These are phyloP conservation scores for Spinacia oleracea DNA, from an alignment of 179 eudicot species.

Conservation along the genomic window DNA sequence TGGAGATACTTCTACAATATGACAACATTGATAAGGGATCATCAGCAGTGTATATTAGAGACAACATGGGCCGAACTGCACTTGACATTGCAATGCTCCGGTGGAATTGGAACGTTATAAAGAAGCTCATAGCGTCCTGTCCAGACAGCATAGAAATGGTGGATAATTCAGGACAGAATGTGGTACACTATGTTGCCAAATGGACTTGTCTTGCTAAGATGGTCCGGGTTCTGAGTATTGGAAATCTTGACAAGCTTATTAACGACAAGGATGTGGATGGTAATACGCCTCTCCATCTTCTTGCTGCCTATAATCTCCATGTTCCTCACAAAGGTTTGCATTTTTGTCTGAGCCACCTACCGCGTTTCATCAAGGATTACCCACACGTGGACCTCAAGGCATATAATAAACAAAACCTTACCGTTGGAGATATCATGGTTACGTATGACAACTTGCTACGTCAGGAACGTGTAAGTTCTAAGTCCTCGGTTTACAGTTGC, in stretches of 20 bases:
- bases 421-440: slow-evolving; percentile 21
- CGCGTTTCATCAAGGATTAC: too few relatives aligned
- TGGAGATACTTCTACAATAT: background rate
- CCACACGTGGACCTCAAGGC: too few relatives aligned
- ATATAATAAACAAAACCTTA: slow-evolving; percentile 15
- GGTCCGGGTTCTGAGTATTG: background rate
- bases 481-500: too few relatives aligned
- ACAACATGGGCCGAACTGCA: slow-evolving; percentile 18
- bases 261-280: slow-evolving; percentile 23
- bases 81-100: slow-evolving; percentile 20
- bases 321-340: background rate
- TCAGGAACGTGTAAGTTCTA: slow-evolving; percentile 11
- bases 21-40: background rate
- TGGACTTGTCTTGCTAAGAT: slow-evolving; percentile 16
- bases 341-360: background rate
- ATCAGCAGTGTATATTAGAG: slow-evolving; percentile 12
- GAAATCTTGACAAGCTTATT: slow-evolving; percentile 9
- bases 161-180: slow-evolving; percentile 21
- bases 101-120: background rate
- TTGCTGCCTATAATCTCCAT: background rate
- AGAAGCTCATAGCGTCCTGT: background rate
- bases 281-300: slow-evolving; percentile 29
- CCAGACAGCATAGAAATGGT: slow-evolving; percentile 27
- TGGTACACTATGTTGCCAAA: slow-evolving; percentile 29
- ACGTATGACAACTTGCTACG: background rate